Evolutionary conservation across 2,329 filamentous ascomycete species (phyloP), one percentile per base, ranked within the genome.

Genomic region (Xylariaceae sp.): DNA sequence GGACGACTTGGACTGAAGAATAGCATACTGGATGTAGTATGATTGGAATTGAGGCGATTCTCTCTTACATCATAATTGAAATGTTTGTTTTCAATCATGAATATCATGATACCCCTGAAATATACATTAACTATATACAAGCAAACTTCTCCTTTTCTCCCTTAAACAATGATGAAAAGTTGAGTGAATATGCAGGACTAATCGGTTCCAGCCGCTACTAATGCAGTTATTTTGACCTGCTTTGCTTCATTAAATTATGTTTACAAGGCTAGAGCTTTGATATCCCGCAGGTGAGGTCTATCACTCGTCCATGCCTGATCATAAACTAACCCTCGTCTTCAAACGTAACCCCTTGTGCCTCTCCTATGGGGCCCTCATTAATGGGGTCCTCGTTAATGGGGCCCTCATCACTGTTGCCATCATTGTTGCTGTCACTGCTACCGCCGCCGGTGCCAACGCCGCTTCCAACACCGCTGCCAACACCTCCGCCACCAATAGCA

Each of bases 231-330:
- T 23, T 35, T 55, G 45, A 48, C 55, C 56, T 58, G 39, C 58
- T 54, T 50, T 56, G 52, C 59, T 53, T 65, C 56, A 60, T 66
- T 66, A 56, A 44, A 55, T 58, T 64, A 64, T 56, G 57, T 51
- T 60, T 64, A 62, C 64, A 61, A 30, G 52, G 56, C 61, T 58
- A 59, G 50, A 56, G 53, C 55, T 55, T 55, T 50, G 51, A 15
- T 51, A 58, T 60, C 56, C 53, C 48, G 41, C 34, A 6, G 41
- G 41, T 13, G 41, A 13, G 30, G 18, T 11, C 15, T 49, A 9
- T 30, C 7, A 30, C 48, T 13, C 51, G 44, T 48, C 7, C 34
- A 49, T 50, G 51, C 45, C 15, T 44, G 23, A 9, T 15, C 41
- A 15, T n/a, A 34, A 45, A 18, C 45, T 60, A 62, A 23, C 59